Percentiles rank a stretch among this genome's conserved stretches.
phyloP scores from a whole-genome alignment of 768 basidiomycete species.

The Termitomyces sp. region DNA sequence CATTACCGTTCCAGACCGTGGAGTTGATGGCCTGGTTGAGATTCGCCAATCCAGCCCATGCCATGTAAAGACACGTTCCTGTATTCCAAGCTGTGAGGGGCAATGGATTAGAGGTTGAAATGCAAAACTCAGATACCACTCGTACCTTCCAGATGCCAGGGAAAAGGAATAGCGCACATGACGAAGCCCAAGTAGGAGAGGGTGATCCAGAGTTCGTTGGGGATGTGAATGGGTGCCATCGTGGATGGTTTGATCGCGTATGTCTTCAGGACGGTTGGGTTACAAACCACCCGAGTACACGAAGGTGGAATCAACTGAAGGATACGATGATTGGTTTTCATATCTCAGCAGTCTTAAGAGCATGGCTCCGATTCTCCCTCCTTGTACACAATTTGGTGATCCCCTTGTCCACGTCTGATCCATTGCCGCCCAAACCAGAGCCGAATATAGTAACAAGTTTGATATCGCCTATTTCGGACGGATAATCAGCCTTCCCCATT shows the following conservation, averaged over 20 bases:
- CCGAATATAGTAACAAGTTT: slow-evolving; percentile 22
- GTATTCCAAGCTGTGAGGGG: slow-evolving; percentile 14
- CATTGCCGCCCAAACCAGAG: background rate
- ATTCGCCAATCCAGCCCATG: slow-evolving; percentile 56
- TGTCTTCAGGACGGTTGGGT: slow-evolving; percentile 14
- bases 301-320: slow-evolving; percentile 25
- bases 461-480: slow-evolving; percentile 13
- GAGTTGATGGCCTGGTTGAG: slow-evolving; percentile 61
- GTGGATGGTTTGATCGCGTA: slow-evolving; percentile 4
- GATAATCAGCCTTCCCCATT: slow-evolving; percentile 20
- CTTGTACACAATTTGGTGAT: slow-evolving; percentile 36
- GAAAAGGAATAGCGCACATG: slow-evolving; percentile 50
- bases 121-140: background rate
- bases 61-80: slow-evolving; percentile 65
- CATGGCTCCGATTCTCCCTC: slow-evolving; percentile 24
- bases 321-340: slow-evolving; percentile 13
- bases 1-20: slow-evolving; percentile 62
- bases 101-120: background rate
- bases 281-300: slow-evolving; percentile 22
- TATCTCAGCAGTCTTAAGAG: slow-evolving; percentile 29
- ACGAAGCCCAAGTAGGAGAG: slow-evolving; percentile 57
- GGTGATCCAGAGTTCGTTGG: slow-evolving; percentile 39
- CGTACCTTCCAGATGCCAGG: slow-evolving; percentile 63
- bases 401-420: slow-evolving; percentile 32
- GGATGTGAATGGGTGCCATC: slow-evolving; percentile 22